Base-by-base conservation (phyloP, 164 flowering plant species). In the Hamamelis virginiana region DNA sequence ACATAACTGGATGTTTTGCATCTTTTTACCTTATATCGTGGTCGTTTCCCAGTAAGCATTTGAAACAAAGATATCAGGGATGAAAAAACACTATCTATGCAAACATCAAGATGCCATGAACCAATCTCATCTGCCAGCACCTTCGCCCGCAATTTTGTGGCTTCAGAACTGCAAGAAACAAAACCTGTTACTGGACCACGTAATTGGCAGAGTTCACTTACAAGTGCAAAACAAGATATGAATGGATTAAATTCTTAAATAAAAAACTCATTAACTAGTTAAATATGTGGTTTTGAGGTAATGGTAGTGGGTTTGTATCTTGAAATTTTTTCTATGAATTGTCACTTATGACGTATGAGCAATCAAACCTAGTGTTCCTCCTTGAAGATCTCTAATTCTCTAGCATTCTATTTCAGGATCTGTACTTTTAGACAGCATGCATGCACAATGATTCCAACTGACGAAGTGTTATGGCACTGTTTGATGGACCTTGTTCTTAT, bases 61-160 rank as follows among this genome's bases (percentile, higher is more conserved):
- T 95, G 86, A 74, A 95, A 91, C 75, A 92, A 79, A 68, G 96
- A 78, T 28, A 95, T 80, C 48, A 95, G 73, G 43, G 98, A 78
- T 65, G 96, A 92, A 62, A 92, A 80, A 70, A 95, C 92, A 63
- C 73, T 76, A 75, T 95, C 99, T 70, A 95, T 95, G 73, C 68
- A 74, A 74, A 94, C 83, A 79, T 89, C 88, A 73, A 92, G 94
- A 84, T 92, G 99, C 97, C 97, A 91, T 64, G 99, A 80, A 23
- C 99, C 99, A 79, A 95, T 87, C 83, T 95, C 99, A 67, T 87
- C 89, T 52, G 98, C 90, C 48, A 95, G 80, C 26, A 78, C 71
- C 80, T 90, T 95, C 33, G 99, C 98, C 43, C 96, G 74, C 50
- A 75, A 71, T 68, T 61, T 86, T 57, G 99, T 95, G 50, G 81